These are phyloP conservation scores for Cutaneotrichosporon sp. DNA, from an alignment of 1,284 basidiomycete species.

Conservation along the genomic window DNA sequence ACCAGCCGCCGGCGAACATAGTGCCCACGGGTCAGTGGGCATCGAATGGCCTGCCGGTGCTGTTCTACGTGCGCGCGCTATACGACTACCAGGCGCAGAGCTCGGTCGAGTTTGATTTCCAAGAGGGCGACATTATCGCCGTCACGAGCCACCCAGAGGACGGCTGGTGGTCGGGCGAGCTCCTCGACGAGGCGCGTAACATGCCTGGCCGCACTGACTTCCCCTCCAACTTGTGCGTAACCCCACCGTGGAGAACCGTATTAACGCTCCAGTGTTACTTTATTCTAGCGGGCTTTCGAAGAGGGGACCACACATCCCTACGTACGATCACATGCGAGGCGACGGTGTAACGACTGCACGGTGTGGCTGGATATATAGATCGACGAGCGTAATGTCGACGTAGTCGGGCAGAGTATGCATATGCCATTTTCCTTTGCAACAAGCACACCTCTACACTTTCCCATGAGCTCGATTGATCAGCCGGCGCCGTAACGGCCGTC, in stretches of 20 bases:
- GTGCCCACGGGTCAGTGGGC: slow-evolving; percentile 48
- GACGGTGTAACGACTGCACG: too few species aligned
- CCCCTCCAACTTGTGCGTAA: slow-evolving; percentile 71
- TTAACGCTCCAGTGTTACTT: background rate
- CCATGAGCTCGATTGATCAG: too few species aligned
- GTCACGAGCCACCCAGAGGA: slow-evolving; percentile 87
- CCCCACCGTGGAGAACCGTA: background rate
- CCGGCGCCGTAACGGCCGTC: too few species aligned
- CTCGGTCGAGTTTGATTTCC: slow-evolving; percentile 66
- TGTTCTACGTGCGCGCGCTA: slow-evolving; percentile 70
- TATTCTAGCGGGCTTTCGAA: too few species aligned
- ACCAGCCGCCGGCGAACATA: slow-evolving; percentile 33
- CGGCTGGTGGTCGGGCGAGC: slow-evolving; percentile 76
- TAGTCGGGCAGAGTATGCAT: too few species aligned
- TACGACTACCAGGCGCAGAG: slow-evolving; percentile 83
- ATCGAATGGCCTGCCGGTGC: slow-evolving; percentile 41
- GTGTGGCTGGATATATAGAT: too few species aligned
- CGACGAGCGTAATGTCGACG: too few species aligned
- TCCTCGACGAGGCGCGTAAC: slow-evolving; percentile 77
- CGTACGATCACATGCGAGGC: too few species aligned
- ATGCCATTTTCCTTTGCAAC: too few species aligned
- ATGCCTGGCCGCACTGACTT: slow-evolving; percentile 75
- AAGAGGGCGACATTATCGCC: slow-evolving; percentile 83
- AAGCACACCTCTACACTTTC: too few species aligned
- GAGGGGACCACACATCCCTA: too few species aligned